Conservation (phyloP, 768 basidiomycete genomes). For the Lactarius deliciosus region DNA sequence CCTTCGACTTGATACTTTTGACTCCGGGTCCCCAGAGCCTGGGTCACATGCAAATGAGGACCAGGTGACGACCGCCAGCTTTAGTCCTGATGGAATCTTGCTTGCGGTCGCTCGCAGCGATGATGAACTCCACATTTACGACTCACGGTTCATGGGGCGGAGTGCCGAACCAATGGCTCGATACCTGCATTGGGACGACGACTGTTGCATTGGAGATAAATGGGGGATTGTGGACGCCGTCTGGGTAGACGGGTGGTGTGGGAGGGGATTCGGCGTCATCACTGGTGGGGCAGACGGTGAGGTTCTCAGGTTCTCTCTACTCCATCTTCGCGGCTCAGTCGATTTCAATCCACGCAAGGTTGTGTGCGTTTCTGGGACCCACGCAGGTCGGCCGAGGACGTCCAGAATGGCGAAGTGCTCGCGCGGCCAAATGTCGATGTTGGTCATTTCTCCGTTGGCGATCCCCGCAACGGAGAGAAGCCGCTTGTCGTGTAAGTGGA, state of each 20-base stretch:
- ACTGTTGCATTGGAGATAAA: slow-evolving; percentile 12
- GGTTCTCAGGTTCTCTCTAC: not conserved
- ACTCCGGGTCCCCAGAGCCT: too few relatives aligned
- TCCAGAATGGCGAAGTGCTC: slow-evolving; percentile 24
- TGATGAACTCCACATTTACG: slow-evolving; percentile 27
- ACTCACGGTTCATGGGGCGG: slow-evolving; percentile 26
- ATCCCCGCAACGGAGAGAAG: slow-evolving; percentile 24
- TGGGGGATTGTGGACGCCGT: slow-evolving; percentile 27
- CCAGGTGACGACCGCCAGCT: slow-evolving; percentile 25
- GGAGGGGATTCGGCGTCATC: slow-evolving; percentile 22
- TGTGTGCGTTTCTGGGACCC: slow-evolving; percentile 29
- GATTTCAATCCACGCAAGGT: slow-evolving; percentile 10
- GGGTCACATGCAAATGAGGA: slow-evolving; percentile 7
- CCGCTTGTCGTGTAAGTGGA: slow-evolving; percentile 28
- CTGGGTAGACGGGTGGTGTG: slow-evolving; percentile 28
- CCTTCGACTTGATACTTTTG: slow-evolving; percentile 10
- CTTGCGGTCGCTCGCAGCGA: slow-evolving; percentile 28
- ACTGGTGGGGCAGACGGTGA: slow-evolving; percentile 29
- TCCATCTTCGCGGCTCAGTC: not conserved
- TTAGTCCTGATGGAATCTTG: slow-evolving; percentile 27
- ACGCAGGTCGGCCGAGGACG: slow-evolving; percentile 24
- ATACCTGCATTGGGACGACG: slow-evolving; percentile 27
- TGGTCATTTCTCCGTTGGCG: slow-evolving; percentile 30
- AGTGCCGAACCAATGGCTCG: slow-evolving; percentile 8
- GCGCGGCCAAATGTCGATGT: slow-evolving; percentile 25